These are phyloP conservation scores for Suhomyces vadensis DNA, from an alignment of 805 yeast genomes.

Conservation along the genomic window DNA sequence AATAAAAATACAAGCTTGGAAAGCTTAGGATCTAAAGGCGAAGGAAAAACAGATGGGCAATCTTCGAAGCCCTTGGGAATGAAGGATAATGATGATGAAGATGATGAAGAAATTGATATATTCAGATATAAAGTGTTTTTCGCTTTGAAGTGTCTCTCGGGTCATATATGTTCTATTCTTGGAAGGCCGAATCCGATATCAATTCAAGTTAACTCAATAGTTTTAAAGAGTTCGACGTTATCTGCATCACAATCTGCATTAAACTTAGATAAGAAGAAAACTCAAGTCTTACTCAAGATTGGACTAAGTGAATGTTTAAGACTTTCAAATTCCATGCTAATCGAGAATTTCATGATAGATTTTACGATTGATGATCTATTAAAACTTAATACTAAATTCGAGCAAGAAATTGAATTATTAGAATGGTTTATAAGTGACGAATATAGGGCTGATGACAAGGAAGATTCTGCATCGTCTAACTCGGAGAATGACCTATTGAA, in stretches of 20 bases:
- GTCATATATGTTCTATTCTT: conserved; percentile 50
- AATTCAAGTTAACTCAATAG: conserved; percentile 34
- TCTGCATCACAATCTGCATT: conserved; percentile 5
- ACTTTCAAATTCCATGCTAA: conserved; percentile 48
- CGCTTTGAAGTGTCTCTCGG: conserved; percentile 48
- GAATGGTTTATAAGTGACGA: conserved; percentile 25
- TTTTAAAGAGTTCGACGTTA: conserved; percentile 22
- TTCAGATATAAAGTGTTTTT: conserved; percentile 50
- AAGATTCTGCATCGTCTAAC: neutral
- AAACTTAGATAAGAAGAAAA: conserved; percentile 21
- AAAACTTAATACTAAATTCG: conserved; percentile 42
- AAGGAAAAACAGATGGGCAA: neutral
- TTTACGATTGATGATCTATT: conserved; percentile 43
- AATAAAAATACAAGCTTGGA: conserved; percentile 1
- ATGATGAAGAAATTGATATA: conserved; percentile 36
- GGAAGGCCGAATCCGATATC: conserved; percentile 60
- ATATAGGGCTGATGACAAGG: conserved; percentile 9
- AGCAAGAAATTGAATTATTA: conserved; percentile 39
- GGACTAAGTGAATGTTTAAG: conserved; percentile 53
- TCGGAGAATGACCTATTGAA: conserved; percentile 20
- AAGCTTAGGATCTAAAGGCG: neutral
- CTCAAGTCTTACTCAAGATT: conserved; percentile 41
- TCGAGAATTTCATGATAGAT: conserved; percentile 51
- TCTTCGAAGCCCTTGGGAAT: neutral
- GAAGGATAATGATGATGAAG: conserved; percentile 24